Evolutionary conservation across 192 early-diverging fungal genomes (phyloP).

Genomic region (Podila epicladia): DNA sequence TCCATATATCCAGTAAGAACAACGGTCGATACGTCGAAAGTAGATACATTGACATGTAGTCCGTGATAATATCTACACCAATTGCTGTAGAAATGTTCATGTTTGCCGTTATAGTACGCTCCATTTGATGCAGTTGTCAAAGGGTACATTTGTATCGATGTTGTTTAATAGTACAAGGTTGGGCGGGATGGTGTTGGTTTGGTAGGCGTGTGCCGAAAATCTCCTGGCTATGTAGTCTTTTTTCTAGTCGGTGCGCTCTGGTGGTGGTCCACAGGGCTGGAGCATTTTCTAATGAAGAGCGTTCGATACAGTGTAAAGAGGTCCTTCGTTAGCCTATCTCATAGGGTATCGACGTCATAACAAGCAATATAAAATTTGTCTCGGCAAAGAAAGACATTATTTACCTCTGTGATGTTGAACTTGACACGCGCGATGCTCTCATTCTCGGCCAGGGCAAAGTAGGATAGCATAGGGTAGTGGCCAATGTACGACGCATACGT

Average conservation of each 20-base stretch:
- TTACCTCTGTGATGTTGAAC: slow-evolving; percentile 79
- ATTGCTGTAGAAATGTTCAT: no score
- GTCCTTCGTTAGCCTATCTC: background rate
- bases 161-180: no score
- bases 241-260: slow-evolving; percentile 55
- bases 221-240: background rate
- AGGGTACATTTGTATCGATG: no score
- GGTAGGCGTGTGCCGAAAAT: no score
- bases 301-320: background rate
- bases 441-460: slow-evolving; percentile 88
- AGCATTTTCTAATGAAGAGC: slow-evolving; percentile 67
- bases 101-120: no score
- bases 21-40: no score
- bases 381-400: background rate
- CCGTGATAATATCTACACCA: no score
- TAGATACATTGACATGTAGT: no score
- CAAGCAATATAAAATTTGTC: background rate
- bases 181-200: no score
- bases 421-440: slow-evolving; percentile 80
- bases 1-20: no score
- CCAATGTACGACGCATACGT: slow-evolving; percentile 82
- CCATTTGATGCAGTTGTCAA: no score
- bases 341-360: background rate
- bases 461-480: slow-evolving; percentile 80
- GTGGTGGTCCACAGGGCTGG: slow-evolving; percentile 69